Evolutionary conservation across 2,329 filamentous ascomycete genomes (phyloP).

Genomic region (Lanzia echinophila): DNA sequence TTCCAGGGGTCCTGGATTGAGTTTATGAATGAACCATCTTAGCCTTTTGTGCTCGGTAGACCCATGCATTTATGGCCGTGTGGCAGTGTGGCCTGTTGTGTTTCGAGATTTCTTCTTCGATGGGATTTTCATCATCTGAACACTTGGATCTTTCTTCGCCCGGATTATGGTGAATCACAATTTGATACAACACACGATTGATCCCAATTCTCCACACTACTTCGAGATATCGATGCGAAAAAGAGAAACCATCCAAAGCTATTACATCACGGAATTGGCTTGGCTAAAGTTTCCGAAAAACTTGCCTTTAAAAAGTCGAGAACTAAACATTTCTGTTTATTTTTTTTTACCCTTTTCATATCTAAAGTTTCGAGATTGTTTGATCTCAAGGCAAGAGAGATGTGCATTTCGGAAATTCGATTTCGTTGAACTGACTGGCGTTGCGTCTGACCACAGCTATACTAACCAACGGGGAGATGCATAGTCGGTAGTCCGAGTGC

Average conservation of each 20-base stretch:
- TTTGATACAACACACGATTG: slow-evolving; percentile 19
- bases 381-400: slow-evolving; percentile 10
- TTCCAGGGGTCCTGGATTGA: slow-evolving; percentile 20
- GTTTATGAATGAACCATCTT: slow-evolving; percentile 21
- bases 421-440: slow-evolving; percentile 16
- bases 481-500: slow-evolving; percentile 22
- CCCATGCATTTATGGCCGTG: slow-evolving; percentile 19
- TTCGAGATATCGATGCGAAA: slow-evolving; percentile 6
- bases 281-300: neutral
- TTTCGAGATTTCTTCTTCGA: slow-evolving; percentile 23
- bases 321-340: neutral
- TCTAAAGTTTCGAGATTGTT: slow-evolving; percentile 16
- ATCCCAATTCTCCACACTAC: slow-evolving; percentile 5
- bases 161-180: slow-evolving; percentile 25
- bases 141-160: slow-evolving; percentile 25
- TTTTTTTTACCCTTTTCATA: neutral
- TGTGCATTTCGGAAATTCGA: slow-evolving; percentile 15
- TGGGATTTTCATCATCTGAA: slow-evolving; percentile 26
- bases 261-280: slow-evolving; percentile 4
- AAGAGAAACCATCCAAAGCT: neutral
- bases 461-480: slow-evolving; percentile 25
- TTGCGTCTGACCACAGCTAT: slow-evolving; percentile 22
- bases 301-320: neutral
- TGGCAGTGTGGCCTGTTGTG: slow-evolving; percentile 17
- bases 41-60: slow-evolving; percentile 15